A percentile compares a stretch with the other conserved stretches of the same genome.
Conservation (phyloP, 2,329 filamentous ascomycete genomes). For the Cryphonectria parasitica region DNA sequence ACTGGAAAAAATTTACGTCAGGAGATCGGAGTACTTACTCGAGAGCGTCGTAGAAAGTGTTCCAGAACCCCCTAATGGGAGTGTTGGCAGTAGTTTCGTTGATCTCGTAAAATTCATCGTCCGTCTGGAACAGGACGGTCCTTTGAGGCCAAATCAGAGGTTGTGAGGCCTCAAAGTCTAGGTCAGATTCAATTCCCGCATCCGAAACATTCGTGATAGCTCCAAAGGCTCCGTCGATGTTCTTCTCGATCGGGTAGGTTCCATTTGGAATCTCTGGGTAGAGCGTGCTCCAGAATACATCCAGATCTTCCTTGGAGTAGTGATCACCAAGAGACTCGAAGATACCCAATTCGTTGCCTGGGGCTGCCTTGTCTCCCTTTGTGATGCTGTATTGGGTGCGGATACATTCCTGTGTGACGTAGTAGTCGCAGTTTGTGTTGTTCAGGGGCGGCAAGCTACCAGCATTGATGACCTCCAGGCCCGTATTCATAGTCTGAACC, state of each 20-base stretch:
- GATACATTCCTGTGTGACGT: constrained; percentile 24
- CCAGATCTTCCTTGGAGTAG: constrained; percentile 18
- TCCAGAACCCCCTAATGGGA: constrained; percentile 15
- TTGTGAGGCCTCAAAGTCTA: constrained; percentile 53
- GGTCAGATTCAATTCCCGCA: constrained; percentile 42
- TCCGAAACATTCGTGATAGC: constrained; percentile 12
- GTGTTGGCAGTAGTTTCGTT: constrained; percentile 26
- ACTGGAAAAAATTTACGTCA: too few relatives aligned
- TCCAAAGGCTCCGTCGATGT: constrained; percentile 34
- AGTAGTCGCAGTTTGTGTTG: constrained; percentile 18
- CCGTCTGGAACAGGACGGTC: constrained; percentile 38
- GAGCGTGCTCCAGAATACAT: constrained; percentile 17
- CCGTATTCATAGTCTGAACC: constrained; percentile 24
- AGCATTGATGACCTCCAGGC: constrained; percentile 6
- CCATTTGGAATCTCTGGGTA: constrained; percentile 32
- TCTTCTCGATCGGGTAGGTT: constrained; percentile 33
- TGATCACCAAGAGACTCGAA: constrained; percentile 23
- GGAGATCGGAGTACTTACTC: background rate
- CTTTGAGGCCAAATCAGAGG: constrained; percentile 55
- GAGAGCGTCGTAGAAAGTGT: constrained; percentile 16
- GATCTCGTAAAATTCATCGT: constrained; percentile 37
- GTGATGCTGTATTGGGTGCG: constrained; percentile 22
- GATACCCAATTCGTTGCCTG: constrained; percentile 23
- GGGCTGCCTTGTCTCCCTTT: constrained; percentile 9
- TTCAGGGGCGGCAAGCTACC: constrained; percentile 18